Percentiles rank a stretch among this genome's conserved stretches.
Conservation (phyloP, 768 basidiomycete species). For the Gautieria morchelliformis region DNA sequence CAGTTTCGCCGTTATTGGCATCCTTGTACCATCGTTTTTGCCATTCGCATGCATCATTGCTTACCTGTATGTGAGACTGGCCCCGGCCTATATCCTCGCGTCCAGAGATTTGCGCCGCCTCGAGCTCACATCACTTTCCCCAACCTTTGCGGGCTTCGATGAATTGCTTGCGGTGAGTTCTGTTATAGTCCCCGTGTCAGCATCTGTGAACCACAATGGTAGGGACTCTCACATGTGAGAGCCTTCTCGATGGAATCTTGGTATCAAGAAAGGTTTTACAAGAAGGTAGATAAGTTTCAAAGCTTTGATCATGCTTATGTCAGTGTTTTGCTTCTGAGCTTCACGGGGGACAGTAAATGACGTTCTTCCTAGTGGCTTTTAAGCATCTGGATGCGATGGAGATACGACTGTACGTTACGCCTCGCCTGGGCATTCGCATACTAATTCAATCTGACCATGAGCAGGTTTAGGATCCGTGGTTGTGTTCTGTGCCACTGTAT, state of each 20-base stretch:
- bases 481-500: conserved; percentile 59
- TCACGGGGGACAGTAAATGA: not conserved
- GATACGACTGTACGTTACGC: conserved; percentile 57
- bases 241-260: conserved; percentile 63
- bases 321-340: conserved; percentile 18
- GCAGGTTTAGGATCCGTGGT: conserved; percentile 61
- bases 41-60: conserved; percentile 61
- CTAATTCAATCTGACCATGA: not conserved
- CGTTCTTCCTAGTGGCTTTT: conserved; percentile 46
- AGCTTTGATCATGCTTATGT: conserved; percentile 65
- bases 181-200: not conserved
- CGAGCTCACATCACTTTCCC: conserved; percentile 58
- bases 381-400: conserved; percentile 59
- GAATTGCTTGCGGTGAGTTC: conserved; percentile 39
- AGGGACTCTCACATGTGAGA: conserved; percentile 54
- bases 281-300: conserved; percentile 52
- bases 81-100: conserved; percentile 49
- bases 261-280: conserved; percentile 57
- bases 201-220: not conserved
- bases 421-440: not conserved
- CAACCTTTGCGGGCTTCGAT: conserved; percentile 66
- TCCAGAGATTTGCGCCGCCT: conserved; percentile 60
- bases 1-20: conserved; percentile 55
- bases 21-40: conserved; percentile 52
- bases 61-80: conserved; percentile 56